phyloP scores from a whole-genome alignment of 2,329 filamentous ascomycete species.

The Colletotrichum sp. region DNA sequence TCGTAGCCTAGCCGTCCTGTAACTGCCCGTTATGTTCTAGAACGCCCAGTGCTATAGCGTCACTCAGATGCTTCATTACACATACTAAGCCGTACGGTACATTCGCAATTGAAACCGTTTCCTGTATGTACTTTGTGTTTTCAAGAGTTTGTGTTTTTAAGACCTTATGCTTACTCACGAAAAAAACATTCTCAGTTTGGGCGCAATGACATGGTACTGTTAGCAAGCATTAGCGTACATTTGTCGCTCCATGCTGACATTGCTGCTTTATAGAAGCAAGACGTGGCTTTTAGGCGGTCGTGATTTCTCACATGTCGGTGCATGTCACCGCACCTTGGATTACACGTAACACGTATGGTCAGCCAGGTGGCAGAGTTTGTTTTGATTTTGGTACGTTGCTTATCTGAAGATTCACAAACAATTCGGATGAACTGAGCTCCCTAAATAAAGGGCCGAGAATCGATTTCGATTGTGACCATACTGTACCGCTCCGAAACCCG shows the following conservation, averaged over 20 bases:
- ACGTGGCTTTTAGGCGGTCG: neutral
- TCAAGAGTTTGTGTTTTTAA: neutral
- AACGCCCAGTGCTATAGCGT: neutral
- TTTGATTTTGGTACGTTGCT: too few relatives aligned
- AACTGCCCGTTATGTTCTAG: neutral
- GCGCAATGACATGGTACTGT: neutral
- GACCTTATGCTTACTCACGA: neutral
- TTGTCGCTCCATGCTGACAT: neutral
- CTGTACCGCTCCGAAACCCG: too few relatives aligned
- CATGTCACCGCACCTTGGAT: too few relatives aligned
- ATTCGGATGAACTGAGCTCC: too few relatives aligned
- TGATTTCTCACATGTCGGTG: neutral
- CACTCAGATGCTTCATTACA: neutral
- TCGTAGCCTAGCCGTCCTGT: neutral
- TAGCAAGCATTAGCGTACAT: neutral
- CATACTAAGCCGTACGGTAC: neutral
- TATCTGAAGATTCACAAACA: too few relatives aligned
- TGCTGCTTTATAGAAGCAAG: neutral
- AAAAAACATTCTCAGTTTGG: neutral
- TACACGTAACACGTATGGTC: too few relatives aligned
- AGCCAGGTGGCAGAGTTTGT: too few relatives aligned
- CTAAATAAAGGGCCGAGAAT: too few relatives aligned
- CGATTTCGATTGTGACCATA: too few relatives aligned
- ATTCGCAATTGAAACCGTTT: neutral
- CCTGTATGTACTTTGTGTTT: neutral